Evolutionary conservation across 1,284 basidiomycete species (phyloP).

Genomic region (Fistulinella staudtii): DNA sequence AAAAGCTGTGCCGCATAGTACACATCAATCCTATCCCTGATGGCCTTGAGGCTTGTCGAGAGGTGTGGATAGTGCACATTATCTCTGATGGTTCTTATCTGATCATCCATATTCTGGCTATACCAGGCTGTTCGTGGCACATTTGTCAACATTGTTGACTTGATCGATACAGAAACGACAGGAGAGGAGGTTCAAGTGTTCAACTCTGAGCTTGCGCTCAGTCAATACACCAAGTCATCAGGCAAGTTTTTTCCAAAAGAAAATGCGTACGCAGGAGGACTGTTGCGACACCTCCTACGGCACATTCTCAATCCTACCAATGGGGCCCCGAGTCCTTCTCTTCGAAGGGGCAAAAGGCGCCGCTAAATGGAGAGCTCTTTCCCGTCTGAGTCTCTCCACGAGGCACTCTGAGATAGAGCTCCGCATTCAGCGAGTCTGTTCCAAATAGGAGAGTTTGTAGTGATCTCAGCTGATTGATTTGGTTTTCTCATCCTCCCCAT

Average conservation of each 20-base stretch:
- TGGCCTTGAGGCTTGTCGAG: slow-evolving; percentile 3
- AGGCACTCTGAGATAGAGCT: too few relatives aligned
- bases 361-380: slow-evolving; percentile 11
- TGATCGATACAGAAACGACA: slow-evolving; percentile 11
- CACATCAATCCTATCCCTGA: slow-evolving; percentile 12
- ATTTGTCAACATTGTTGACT: slow-evolving; percentile 19
- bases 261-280: slow-evolving; percentile 19
- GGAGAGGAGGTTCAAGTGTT: slow-evolving; percentile 3
- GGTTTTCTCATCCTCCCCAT: too few relatives aligned
- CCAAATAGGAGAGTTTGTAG: too few relatives aligned
- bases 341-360: slow-evolving; percentile 1
- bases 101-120: not conserved
- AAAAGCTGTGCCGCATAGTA: slow-evolving; percentile 8
- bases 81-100: not conserved
- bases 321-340: not conserved
- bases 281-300: slow-evolving; percentile 17
- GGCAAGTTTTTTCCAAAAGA: slow-evolving; percentile 20
- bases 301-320: slow-evolving; percentile 11
- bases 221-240: slow-evolving; percentile 3
- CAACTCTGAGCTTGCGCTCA: slow-evolving; percentile 9
- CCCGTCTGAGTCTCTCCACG: not conserved
- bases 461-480: too few relatives aligned
- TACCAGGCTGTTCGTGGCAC: slow-evolving; percentile 6
- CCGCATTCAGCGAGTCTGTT: not conserved
- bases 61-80: slow-evolving; percentile 5